Base-by-base conservation (phyloP, 2,329 filamentous ascomycete species). In the Trichocomaceae sp. region DNA sequence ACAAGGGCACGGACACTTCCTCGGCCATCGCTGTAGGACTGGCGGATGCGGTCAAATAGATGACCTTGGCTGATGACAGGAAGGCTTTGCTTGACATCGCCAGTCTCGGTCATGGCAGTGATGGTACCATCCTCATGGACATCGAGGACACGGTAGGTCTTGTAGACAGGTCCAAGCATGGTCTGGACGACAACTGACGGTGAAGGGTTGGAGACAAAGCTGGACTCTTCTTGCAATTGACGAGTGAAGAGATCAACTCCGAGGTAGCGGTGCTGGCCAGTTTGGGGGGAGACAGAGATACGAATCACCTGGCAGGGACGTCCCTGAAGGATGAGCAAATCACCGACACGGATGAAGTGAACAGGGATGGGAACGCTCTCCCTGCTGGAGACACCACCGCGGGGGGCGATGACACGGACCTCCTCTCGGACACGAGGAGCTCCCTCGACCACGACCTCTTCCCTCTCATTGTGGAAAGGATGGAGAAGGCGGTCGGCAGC, bases 231-330 rank as follows among this genome's bases (percentile, higher is more conserved):
- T 72, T 97, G 90, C 63, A 99, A 84, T 81, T 97, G 90, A 84
- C 96, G 95, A 83, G 91, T 96, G 89, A 99, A 99, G 70, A 99
- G 88, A 77, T 99, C 93, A 65, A 99, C 93, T 84, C 93, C 93
- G 61, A 99, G 88, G 84, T 97, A 99, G 74, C 93, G 89, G 86
- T 99, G 92, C 84, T 99, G 93, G 75, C 93, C 93, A 60, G 93
- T 99, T 80, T 95, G 92, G 64, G 89, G 83, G 56, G 92, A 97
- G 77, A 91, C 96, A 65, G 90, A 96, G 86, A 99, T 96, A 75
- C 92, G 92, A 82, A 99, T 99, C 76, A 99, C 92, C 84, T 99
- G 93, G 88, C 90, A 97, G 70, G 93, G 91, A 67, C 93, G 92
- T 75, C 92, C 92, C 83, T 99, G 93, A 64, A 99, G 90, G 80